Evolutionary conservation across 2,329 filamentous ascomycete species (phyloP), one percentile per base, ranked within the genome.

Genomic region (Botrytis aclada): DNA sequence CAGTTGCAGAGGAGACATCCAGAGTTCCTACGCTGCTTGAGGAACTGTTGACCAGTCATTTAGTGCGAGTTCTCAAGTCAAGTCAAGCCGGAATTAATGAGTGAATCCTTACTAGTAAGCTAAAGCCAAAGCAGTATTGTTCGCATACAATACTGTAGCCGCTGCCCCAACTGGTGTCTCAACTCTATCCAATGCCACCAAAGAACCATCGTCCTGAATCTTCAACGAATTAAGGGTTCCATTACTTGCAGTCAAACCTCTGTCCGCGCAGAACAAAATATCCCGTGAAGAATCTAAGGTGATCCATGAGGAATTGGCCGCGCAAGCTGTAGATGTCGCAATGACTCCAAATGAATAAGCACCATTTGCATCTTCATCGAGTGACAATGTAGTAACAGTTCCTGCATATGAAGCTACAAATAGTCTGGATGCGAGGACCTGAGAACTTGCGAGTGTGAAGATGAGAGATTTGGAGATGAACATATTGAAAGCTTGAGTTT

Each of bases 141-240:
- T 25, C 12, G 65, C 65, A 56, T 69, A 69, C 47, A 69, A 41
- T 37, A 41, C 47, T 4, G 65, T 69, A 4, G 65, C 34, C 3
- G 51, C 65, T 5, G 65, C 65, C 0, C 65, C 65, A 32, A 69
- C 47, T 4, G 47, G 65, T 3, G 65, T 69, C n/a, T 69, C 25
- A 32, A 56, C 29, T 29, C 65, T 56, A 69, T 69, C 65, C 65
- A 69, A 69, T 14, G 47, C 47, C 16, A 41, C n/a, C 6, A 69
- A 25, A 7, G 65, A 69, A 18, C 47, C 47, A 43, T 69, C 65
- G 3, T 25, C 3, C 29, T 69, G 65, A 43, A 69, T 69, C n/a
- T 69, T 29, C n/a, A 69, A 43, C 22, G 65, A 69, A 29, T 69
- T 69, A 14, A 69, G n/a, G 7, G 47, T 69, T 29, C 65, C 65